A percentile compares a stretch with the other conserved stretches of the same genome.
Conservation (phyloP, 2,329 filamentous ascomycete genomes). For the Diaporthe vexans region DNA sequence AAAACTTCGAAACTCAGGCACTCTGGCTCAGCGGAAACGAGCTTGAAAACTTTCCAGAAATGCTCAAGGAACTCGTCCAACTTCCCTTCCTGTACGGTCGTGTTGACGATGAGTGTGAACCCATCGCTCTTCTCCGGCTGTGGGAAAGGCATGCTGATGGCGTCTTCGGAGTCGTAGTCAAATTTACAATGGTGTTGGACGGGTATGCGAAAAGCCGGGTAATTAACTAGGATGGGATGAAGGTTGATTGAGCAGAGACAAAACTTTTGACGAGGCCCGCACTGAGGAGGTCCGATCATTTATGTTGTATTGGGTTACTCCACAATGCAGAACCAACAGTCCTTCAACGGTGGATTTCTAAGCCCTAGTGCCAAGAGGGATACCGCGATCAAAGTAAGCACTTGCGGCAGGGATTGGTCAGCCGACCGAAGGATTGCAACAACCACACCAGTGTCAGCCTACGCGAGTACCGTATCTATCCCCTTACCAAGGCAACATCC, state of each 20-base stretch:
- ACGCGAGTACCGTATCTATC: no score
- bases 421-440: neutral
- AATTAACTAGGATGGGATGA: neutral
- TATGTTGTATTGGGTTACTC: neutral
- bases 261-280: neutral
- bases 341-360: constrained; percentile 2
- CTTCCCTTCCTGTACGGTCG: neutral
- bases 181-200: no score
- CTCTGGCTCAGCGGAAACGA: constrained; percentile 9
- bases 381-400: neutral
- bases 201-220: neutral
- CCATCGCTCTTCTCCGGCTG: neutral
- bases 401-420: neutral
- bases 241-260: neutral
- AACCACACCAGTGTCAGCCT: no score
- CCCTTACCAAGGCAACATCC: no score
- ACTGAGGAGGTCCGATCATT: neutral
- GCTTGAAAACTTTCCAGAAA: neutral
- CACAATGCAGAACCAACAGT: neutral
- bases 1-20: constrained; percentile 26
- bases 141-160: neutral
- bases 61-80: neutral
- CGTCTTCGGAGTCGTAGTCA: neutral
- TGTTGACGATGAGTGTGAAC: constrained; percentile 11
- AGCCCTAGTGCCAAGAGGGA: neutral